Base-by-base conservation (phyloP, 1,139 yeast species). In the Scheffersomyces segobiensis region DNA sequence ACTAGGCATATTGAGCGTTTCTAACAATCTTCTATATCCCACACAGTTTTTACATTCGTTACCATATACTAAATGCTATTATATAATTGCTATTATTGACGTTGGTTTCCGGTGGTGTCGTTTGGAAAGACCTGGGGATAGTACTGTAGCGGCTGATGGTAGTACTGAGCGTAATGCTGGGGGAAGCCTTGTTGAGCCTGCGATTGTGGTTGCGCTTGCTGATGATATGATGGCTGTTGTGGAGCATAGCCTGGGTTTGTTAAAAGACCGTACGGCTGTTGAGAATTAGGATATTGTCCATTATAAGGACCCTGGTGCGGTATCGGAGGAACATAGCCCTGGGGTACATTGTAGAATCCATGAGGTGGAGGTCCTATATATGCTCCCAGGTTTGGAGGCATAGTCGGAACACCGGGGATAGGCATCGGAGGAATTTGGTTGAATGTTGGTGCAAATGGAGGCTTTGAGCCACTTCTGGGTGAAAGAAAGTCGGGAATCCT, bases 151-250 rank as follows among this genome's bases (percentile, higher is more conserved):
- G 50, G 50, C 42, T 20, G 50, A 3, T 20, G 50, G 50, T 48
- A 48, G 24, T 48, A 48, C 26, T 48, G 50, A 20, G 50, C 50
- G 24, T 12, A 48, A 48, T 48, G 50, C 18, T 48, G 50, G n/a
- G 50, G 24, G n/a, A 20, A 48, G 3, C 26, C 21, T 20, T 12
- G 50, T 18, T 48, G 50, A 12, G 50, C 5, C 26, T 48, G 50
- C 50, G 50, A 20, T 48, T 50, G 55, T 5, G 60, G 57, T 19
- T 52, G 47, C 50, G 54, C 55, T 42, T 57, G 58, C 5, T 52
- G 53, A 26, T 47, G 47, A 26, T 39, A 24, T 39, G 53, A 53
- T 19, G 53, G 46, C 3, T 12, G 20, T 46, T 56, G 55, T 7
- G 39, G 52, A 17, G 56, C 32, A 46, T 50, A 55, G 12, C 24